phyloP scores from a whole-genome alignment of 2,329 filamentous ascomycete species.

The Verticillium klebahnii region DNA sequence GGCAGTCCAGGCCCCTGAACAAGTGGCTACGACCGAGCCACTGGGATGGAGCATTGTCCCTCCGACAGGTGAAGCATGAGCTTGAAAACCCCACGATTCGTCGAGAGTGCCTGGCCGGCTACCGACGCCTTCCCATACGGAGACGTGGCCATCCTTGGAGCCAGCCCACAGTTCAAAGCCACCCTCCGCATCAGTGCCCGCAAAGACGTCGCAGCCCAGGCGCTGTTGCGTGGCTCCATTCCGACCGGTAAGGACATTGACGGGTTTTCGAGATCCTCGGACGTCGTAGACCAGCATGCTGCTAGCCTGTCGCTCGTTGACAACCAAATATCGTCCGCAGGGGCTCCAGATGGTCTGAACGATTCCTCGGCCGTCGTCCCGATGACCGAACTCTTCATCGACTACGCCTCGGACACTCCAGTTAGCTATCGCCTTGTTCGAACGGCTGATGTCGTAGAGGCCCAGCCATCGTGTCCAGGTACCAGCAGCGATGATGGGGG shows the following conservation, averaged over 20 bases:
- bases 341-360: conserved; percentile 57
- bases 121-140: conserved; percentile 56
- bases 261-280: conserved; percentile 51
- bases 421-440: conserved; percentile 49
- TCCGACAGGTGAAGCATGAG: conserved; percentile 42
- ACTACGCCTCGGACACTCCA: conserved; percentile 57
- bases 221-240: conserved; percentile 50
- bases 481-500: conserved; percentile 51
- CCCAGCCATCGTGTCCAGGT: conserved; percentile 61
- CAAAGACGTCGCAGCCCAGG: conserved; percentile 50
- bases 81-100: conserved; percentile 46
- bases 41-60: conserved; percentile 46
- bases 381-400: conserved; percentile 25
- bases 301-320: conserved; percentile 53
- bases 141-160: conserved; percentile 46
- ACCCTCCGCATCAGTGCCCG: conserved; percentile 25
- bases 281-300: conserved; percentile 60
- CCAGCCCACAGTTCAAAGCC: conserved; percentile 62
- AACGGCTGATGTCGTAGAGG: conserved; percentile 55
- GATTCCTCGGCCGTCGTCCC: conserved; percentile 58
- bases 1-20: conserved; percentile 49
- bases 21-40: conserved; percentile 53
- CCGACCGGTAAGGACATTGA: conserved; percentile 49
- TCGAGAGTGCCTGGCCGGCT: conserved; percentile 35
- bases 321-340: conserved; percentile 58